These are phyloP conservation scores for Kwoniella mangroviensis DNA, from an alignment of 768 basidiomycete genomes.

Conservation along the genomic window DNA sequence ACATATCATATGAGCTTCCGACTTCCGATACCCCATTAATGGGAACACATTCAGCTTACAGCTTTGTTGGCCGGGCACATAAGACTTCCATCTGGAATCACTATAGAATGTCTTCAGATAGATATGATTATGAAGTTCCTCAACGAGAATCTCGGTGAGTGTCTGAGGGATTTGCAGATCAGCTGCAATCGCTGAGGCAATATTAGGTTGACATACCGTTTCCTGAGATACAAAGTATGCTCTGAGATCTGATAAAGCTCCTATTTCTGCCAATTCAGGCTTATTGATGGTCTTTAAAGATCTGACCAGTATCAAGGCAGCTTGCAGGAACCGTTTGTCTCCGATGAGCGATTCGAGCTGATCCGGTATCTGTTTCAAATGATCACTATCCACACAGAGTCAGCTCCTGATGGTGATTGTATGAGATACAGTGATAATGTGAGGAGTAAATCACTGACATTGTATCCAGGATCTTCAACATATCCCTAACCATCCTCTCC, in stretches of 20 bases:
- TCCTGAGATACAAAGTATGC: constrained; percentile 85
- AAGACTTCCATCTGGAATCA: constrained; percentile 87
- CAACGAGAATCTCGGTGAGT: constrained; percentile 86
- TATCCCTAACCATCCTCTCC: constrained; percentile 90
- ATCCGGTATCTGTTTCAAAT: constrained; percentile 88
- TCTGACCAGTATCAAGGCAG: constrained; percentile 80
- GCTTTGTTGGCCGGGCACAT: constrained; percentile 74
- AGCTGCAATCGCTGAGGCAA: background rate
- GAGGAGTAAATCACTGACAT: constrained; percentile 67
- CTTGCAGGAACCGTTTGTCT: constrained; percentile 89
- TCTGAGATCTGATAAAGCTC: constrained; percentile 87
- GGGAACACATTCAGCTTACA: constrained; percentile 63
- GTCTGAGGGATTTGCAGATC: constrained; percentile 63
- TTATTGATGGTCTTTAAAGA: constrained; percentile 90
- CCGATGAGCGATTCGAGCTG: constrained; percentile 90
- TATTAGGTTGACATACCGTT: constrained; percentile 64
- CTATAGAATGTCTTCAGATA: constrained; percentile 97
- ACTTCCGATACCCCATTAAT: constrained; percentile 2
- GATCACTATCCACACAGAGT: constrained; percentile 67
- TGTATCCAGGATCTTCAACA: constrained; percentile 90
- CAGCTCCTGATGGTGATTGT: background rate
- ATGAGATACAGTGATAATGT: background rate
- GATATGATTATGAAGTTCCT: constrained; percentile 95
- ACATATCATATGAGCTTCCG: background rate
- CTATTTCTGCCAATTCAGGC: constrained; percentile 90